phyloP scores from a whole-genome alignment of 2,329 filamentous ascomycete species.

The Penicillium glabrum region DNA sequence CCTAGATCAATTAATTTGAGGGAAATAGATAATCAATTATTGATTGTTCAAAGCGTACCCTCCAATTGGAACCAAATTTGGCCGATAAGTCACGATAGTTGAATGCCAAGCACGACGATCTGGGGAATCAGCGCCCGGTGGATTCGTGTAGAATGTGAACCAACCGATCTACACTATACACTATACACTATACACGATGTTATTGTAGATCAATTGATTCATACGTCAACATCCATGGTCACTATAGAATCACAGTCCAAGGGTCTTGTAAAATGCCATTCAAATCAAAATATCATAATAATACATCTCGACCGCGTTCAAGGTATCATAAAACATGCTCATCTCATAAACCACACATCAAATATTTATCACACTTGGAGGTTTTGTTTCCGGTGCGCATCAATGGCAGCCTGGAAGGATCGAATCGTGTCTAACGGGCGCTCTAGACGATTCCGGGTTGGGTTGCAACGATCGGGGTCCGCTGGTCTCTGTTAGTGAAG shows the following conservation, averaged over 20 bases:
- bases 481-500: constrained; percentile 51
- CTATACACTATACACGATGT: too few relatives aligned
- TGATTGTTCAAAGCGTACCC: not conserved
- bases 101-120: not conserved
- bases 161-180: not conserved
- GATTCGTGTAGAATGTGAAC: not conserved
- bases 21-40: too few relatives aligned
- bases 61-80: not conserved
- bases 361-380: not conserved
- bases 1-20: not conserved
- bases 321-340: constrained; percentile 6
- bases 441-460: constrained; percentile 82
- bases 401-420: constrained; percentile 84
- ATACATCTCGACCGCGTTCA: not conserved
- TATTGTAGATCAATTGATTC: too few relatives aligned
- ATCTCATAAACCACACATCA: not conserved
- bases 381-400: constrained; percentile 58
- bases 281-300: constrained; percentile 4
- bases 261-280: not conserved
- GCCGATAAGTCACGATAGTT: not conserved
- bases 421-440: constrained; percentile 89
- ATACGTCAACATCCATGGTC: not conserved
- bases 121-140: not conserved
- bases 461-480: constrained; percentile 88
- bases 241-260: not conserved